Evolutionary conservation across 768 basidiomycete genomes (phyloP).

Genomic region (Mrakia frigida): DNA sequence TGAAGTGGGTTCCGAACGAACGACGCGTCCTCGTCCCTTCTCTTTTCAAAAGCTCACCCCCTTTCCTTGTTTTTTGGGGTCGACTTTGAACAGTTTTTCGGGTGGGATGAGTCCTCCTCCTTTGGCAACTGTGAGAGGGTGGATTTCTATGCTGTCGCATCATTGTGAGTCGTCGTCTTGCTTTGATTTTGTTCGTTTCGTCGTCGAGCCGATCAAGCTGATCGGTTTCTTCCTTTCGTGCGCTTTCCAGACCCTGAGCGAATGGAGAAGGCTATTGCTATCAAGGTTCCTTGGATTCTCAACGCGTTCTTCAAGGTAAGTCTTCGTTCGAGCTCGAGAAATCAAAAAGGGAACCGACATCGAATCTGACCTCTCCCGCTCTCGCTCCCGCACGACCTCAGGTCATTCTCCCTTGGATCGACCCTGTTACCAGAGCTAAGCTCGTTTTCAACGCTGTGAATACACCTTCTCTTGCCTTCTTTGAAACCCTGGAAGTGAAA

Average conservation of each 20-base stretch:
- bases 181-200: not conserved
- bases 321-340: not conserved
- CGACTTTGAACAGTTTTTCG: slow-evolving; percentile 20
- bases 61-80: too few relatives aligned
- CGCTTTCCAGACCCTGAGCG: slow-evolving; percentile 18
- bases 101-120: slow-evolving; percentile 32
- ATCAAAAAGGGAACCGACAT: not conserved
- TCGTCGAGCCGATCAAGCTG: not conserved
- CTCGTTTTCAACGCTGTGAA: slow-evolving; percentile 30
- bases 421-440: slow-evolving; percentile 31
- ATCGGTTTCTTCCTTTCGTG: not conserved
- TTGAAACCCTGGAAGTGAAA: too few relatives aligned
- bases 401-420: slow-evolving; percentile 31
- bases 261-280: slow-evolving; percentile 30
- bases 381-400: not conserved
- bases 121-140: slow-evolving; percentile 26
- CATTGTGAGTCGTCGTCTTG: slow-evolving; percentile 4
- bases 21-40: not conserved
- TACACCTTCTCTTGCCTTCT: not conserved
- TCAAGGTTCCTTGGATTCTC: slow-evolving; percentile 31
- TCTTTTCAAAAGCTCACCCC: not conserved
- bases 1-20: slow-evolving; percentile 8
- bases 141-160: slow-evolving; percentile 31
- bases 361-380: not conserved
- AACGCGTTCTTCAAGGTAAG: slow-evolving; percentile 10